phyloP scores from a whole-genome alignment of 2,329 filamentous ascomycete genomes.

The Epichloe baconii region DNA sequence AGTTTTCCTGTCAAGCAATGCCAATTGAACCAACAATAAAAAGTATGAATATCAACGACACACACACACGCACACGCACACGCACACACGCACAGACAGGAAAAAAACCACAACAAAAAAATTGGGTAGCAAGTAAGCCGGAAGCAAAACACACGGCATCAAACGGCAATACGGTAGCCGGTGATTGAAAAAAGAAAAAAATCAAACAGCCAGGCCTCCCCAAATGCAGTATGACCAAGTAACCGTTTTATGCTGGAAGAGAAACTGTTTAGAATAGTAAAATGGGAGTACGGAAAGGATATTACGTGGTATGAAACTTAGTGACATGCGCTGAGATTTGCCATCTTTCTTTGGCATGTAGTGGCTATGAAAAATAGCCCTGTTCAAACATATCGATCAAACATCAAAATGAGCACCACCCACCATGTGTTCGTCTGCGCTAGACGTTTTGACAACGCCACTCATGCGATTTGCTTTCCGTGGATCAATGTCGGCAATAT shows the following conservation, averaged over 20 bases:
- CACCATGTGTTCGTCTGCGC: slow-evolving; percentile 51
- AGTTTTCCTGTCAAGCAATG: slow-evolving; percentile 10
- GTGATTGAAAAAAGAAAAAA: neutral
- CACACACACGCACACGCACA: neutral
- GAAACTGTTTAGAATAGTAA: neutral
- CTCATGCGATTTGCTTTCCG: slow-evolving; percentile 48
- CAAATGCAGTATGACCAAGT: slow-evolving; percentile 3
- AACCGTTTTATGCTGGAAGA: slow-evolving; percentile 4
- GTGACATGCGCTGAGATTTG: neutral
- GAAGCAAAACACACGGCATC: neutral
- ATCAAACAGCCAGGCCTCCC: slow-evolving; percentile 1
- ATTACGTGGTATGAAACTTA: neutral
- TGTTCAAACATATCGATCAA: slow-evolving; percentile 30
- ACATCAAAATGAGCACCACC: slow-evolving; percentile 47
- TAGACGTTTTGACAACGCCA: slow-evolving; percentile 43
- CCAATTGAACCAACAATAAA: slow-evolving; percentile 17
- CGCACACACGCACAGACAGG: no score
- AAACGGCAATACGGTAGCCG: neutral
- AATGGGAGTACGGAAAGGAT: neutral
- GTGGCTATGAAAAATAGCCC: neutral
- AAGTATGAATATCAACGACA: neutral
- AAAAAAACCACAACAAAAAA: neutral
- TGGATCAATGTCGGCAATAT: slow-evolving; percentile 39
- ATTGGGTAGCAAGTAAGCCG: neutral
- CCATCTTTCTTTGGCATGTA: neutral